These are phyloP conservation scores for Hypoxylon sp. DNA, from an alignment of 2,329 filamentous ascomycete species.

Conservation along the genomic window DNA sequence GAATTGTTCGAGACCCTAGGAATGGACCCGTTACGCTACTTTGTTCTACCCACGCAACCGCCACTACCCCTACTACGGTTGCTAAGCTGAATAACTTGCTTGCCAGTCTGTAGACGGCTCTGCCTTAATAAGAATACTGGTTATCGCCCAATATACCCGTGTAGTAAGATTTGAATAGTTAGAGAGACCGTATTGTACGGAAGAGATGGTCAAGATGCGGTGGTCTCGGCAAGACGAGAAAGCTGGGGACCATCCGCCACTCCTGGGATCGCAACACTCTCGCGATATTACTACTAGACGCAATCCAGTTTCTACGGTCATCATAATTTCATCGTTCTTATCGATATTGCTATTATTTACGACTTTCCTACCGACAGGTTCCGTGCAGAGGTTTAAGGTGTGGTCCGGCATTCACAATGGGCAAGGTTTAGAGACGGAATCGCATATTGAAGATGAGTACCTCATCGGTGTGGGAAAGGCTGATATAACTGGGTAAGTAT, in stretches of 20 bases:
- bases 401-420: conserved; percentile 21
- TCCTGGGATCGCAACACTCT: conserved; percentile 11
- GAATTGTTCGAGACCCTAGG: conserved; percentile 12
- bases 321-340: conserved; percentile 17
- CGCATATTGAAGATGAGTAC: conserved; percentile 58
- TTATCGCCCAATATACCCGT: not conserved
- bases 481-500: conserved; percentile 66
- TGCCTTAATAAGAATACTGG: conserved; percentile 11
- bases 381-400: conserved; percentile 20
- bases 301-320: conserved; percentile 8
- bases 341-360: conserved; percentile 26
- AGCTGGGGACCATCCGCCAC: conserved; percentile 22
- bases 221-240: conserved; percentile 24
- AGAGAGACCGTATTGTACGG: not conserved
- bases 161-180: conserved; percentile 17
- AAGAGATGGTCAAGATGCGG: conserved; percentile 28
- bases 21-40: conserved; percentile 32
- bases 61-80: conserved; percentile 18
- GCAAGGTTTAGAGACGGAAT: conserved; percentile 21
- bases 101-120: conserved; percentile 10
- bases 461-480: conserved; percentile 71
- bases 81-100: conserved; percentile 35
- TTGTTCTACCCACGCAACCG: conserved; percentile 13
- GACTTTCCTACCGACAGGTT: conserved; percentile 15
- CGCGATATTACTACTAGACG: conserved; percentile 7